Evolutionary conservation across 345 rosid genomes (phyloP), one percentile per base, ranked within the genome.

Genomic region (Ceriops tagal): DNA sequence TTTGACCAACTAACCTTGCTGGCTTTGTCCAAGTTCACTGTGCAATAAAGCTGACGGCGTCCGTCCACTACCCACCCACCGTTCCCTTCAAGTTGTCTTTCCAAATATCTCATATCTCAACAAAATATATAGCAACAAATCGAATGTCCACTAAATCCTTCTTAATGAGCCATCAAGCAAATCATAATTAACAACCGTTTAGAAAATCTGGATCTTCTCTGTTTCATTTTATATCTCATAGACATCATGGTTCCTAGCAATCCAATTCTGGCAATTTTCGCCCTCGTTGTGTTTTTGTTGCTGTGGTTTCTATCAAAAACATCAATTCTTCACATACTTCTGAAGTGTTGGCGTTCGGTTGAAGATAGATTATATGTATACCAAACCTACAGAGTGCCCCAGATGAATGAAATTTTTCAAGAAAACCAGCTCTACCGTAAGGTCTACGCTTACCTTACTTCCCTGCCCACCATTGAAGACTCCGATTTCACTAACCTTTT

Each of bases 381-480:
- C 61, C 78, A 74, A 57, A n/a, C 51, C 47, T 74, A 46, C 60
- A 74, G 27, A 58, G 69, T 74, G 8, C 78, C 78, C 1, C 73
- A 74, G 35, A 68, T 43, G 62, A 70, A 75, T 53, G 69, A 58
- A 37, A 56, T 53, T 24, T 52, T 52, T 28, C 78, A 64, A 19
- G 66, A 55, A 51, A 70, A 75, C 19, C 74, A 53, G 0, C 66
- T 75, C 66, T 70, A 58, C 52, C 16, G 20, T 18, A 64, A 49
- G 56, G 67, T 75, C 64, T 65, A 67, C 18, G 28, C 74, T 31
- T 75, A 75, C 20, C 73, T 75, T 13, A 43, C 27, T 26, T 75
- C 78, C 32, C 69, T 75, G 66, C 70, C 73, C 3, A 46, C 65
- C 43, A 61, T 58, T 13, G 73, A 70, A 43, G 74, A 70, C 28